Evolutionary conservation across 2,329 filamentous ascomycete species (phyloP).

Genomic region (Trichoderma polysporum): DNA sequence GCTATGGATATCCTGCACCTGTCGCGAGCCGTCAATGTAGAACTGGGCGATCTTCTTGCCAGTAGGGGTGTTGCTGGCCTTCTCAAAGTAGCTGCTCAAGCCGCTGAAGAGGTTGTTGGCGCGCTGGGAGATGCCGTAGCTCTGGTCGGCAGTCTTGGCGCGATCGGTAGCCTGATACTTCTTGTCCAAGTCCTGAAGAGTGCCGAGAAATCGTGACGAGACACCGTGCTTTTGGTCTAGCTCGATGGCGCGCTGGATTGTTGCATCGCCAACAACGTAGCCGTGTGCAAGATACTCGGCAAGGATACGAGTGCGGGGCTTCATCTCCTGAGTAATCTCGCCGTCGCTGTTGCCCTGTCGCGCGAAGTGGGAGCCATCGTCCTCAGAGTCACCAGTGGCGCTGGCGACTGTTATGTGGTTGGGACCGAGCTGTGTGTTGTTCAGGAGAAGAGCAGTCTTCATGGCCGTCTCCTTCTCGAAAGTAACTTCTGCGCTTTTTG

Average conservation of each 20-base stretch:
- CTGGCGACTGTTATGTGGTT: slow-evolving; percentile 77
- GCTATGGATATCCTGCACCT: slow-evolving; percentile 89
- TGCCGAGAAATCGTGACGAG: slow-evolving; percentile 73
- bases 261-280: slow-evolving; percentile 74
- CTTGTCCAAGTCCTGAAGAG: slow-evolving; percentile 73
- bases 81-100: slow-evolving; percentile 88
- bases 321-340: slow-evolving; percentile 90
- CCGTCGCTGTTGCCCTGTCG: slow-evolving; percentile 60
- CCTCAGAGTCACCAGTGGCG: slow-evolving; percentile 63
- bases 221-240: slow-evolving; percentile 90
- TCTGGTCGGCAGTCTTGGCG: slow-evolving; percentile 78
- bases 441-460: slow-evolving; percentile 93
- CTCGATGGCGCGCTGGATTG: slow-evolving; percentile 79
- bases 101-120: slow-evolving; percentile 65
- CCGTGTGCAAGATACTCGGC: slow-evolving; percentile 97
- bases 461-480: slow-evolving; percentile 97
- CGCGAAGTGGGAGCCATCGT: slow-evolving; percentile 57
- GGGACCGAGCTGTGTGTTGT: slow-evolving; percentile 90
- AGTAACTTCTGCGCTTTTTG: slow-evolving; percentile 84
- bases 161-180: slow-evolving; percentile 88
- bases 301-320: slow-evolving; percentile 88
- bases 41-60: slow-evolving; percentile 86
- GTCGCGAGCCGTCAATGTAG: slow-evolving; percentile 80
- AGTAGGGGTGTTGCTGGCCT: slow-evolving; percentile 81
- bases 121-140: slow-evolving; percentile 76